Percentiles rank a stretch among this genome's conserved stretches.
Evolutionary conservation across 495 filamentous ascomycete genomes (phyloP).

Genomic region (Hypomontagnella monticulosa): DNA sequence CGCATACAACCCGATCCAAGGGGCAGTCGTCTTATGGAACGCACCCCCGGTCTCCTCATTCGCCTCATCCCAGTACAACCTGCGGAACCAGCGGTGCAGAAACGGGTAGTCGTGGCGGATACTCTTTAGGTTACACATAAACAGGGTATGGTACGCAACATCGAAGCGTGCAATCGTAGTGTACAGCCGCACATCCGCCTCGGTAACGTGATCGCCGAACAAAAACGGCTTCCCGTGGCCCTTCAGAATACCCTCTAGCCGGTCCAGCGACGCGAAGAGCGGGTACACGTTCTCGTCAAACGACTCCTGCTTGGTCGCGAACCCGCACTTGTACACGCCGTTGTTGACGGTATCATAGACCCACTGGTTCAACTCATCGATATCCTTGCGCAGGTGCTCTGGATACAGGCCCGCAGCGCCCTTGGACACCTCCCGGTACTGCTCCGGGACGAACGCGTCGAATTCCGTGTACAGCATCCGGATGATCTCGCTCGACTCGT

Average conservation of each 20-base stretch:
- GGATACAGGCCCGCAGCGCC: conserved; percentile 65
- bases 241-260: conserved; percentile 70
- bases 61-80: conserved; percentile 72
- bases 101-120: conserved; percentile 78
- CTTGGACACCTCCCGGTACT: conserved; percentile 66
- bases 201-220: conserved; percentile 72
- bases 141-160: conserved; percentile 81
- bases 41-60: conserved; percentile 40
- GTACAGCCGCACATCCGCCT: conserved; percentile 81
- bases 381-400: conserved; percentile 62
- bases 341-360: conserved; percentile 88
- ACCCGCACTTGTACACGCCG: conserved; percentile 73
- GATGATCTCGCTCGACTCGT: conserved; percentile 82
- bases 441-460: conserved; percentile 72
- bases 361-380: conserved; percentile 83
- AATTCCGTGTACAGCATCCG: conserved; percentile 74
- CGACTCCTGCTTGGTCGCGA: conserved; percentile 68
- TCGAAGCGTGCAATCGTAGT: conserved; percentile 85
- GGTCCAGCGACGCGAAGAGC: conserved; percentile 77
- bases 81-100: conserved; percentile 73
- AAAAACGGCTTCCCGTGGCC: conserved; percentile 66
- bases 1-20: conserved; percentile 38
- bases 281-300: conserved; percentile 72
- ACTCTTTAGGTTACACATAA: conserved; percentile 82
- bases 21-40: conserved; percentile 67